A percentile compares a stretch with the other conserved stretches of the same genome.
phyloP scores from a whole-genome alignment of 305 asterid species.

The Fraxinus angustifolia region DNA sequence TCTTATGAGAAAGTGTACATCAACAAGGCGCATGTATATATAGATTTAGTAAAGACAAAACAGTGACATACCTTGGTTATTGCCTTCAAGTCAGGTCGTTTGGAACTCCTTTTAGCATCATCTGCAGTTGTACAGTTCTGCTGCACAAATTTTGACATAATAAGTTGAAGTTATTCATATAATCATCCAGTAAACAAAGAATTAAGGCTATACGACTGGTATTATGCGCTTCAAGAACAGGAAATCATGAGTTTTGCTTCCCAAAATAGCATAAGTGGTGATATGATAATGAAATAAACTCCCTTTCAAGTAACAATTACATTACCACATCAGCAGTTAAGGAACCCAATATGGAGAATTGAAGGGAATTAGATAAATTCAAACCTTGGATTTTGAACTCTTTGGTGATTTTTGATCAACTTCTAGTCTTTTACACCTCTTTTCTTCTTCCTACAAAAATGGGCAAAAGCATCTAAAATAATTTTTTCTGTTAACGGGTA shows the following conservation, averaged over 20 bases:
- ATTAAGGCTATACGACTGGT: not conserved
- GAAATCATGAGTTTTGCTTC: not conserved
- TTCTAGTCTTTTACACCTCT: conserved; percentile 30
- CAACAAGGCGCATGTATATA: not conserved
- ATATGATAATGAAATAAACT: not conserved
- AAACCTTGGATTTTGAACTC: conserved; percentile 32
- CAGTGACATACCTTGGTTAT: conserved; percentile 47
- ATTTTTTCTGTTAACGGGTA: not conserved
- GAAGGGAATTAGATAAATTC: not conserved
- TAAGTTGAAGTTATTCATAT: conserved; percentile 5
- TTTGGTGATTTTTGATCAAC: conserved; percentile 24
- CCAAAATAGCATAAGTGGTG: not conserved
- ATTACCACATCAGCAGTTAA: not conserved
- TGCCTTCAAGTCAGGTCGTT: conserved; percentile 86
- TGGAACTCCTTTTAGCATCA: conserved; percentile 35
- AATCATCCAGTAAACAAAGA: not conserved
- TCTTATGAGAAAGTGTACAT: not conserved
- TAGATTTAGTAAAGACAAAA: not conserved
- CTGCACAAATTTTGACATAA: conserved; percentile 39
- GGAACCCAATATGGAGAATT: not conserved
- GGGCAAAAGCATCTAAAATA: not conserved
- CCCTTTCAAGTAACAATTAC: not conserved
- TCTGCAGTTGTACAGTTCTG: conserved; percentile 29
- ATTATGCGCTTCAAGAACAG: not conserved
- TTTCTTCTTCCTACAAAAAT: conserved; percentile 53